Base-by-base conservation (phyloP, 768 basidiomycete species). In the Kockovaella imperatae region DNA sequence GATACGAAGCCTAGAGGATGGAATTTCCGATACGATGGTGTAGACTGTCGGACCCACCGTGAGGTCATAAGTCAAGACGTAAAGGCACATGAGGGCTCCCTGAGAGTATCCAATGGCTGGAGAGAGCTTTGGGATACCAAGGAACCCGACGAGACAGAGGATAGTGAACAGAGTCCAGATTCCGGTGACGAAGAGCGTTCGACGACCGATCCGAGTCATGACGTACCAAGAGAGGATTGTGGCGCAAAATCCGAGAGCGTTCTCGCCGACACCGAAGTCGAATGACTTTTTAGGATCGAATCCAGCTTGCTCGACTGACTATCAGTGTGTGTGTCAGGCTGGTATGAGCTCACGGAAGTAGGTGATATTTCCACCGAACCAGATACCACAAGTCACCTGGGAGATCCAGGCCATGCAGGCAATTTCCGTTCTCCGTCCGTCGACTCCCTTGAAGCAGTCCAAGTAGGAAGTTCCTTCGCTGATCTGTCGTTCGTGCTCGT, bases 401-500 rank as follows among this genome's bases (percentile, higher is more conserved):
- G 60, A 55, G 20, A 50, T 36, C 63, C 63, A 70, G 21, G 47
- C 50, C 23, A 59, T 47, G 11, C 53, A 20, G 13, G 56, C 88
- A 70, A 88, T 64, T 49, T 72, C 72, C 17, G 47, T 72, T 13
- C 72, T 47, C 20, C 72, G 52, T 1, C 61, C 48, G 47, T 74
- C 69, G 51, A 62, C 48, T 14, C 71, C 70, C 26, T 52, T 53
- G 67, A 71, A 73, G 60, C 71, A 72, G 50, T 73, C 71, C 5
- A 60, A 17, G 60, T 72, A 74, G 18, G 44, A 51, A 0, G 68
- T 58, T 4, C 72, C 72, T 1, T 51, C 57, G 0, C 53, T 47
- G 29, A 56, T 47, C 32, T 50, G 30, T 52, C 63, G 65, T 49
- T 74, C 72, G 29, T 70, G 29, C 43, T 58, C 64, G 45, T 61